phyloP scores from a whole-genome alignment of 805 yeast genomes.

The Metschnikowia bowlesiae region DNA sequence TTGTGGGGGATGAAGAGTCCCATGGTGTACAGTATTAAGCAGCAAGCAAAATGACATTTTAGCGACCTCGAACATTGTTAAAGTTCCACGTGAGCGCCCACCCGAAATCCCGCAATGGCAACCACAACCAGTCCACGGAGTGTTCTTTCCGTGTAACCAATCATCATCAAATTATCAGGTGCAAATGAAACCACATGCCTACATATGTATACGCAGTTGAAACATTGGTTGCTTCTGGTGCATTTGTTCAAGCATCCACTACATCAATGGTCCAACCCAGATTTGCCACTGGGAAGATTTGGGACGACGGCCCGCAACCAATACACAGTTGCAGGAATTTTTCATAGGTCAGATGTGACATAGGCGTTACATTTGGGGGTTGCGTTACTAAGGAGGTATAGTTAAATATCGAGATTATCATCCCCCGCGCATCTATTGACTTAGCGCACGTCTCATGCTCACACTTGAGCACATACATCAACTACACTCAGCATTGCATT shows the following conservation, averaged over 20 bases:
- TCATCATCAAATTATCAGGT: background rate
- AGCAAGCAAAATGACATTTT: background rate
- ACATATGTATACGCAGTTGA: background rate
- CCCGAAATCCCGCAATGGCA: background rate
- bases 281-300: background rate
- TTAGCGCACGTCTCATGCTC: constrained; percentile 1
- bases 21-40: constrained; percentile 34
- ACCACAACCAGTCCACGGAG: background rate
- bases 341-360: background rate
- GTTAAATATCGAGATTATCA: background rate
- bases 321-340: too few species aligned
- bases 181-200: background rate
- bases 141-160: too few species aligned
- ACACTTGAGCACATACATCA: background rate
- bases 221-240: background rate
- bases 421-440: background rate
- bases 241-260: background rate
- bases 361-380: background rate
- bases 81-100: constrained; percentile 1
- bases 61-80: background rate
- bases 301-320: too few species aligned
- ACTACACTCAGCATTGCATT: background rate
- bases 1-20: constrained; percentile 59
- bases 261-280: background rate
- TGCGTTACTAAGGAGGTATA: background rate